Percentiles rank a stretch among this genome's conserved stretches.
These are phyloP conservation scores for Sarcodon sp. DNA, from an alignment of 768 basidiomycete species.

Conservation along the genomic window DNA sequence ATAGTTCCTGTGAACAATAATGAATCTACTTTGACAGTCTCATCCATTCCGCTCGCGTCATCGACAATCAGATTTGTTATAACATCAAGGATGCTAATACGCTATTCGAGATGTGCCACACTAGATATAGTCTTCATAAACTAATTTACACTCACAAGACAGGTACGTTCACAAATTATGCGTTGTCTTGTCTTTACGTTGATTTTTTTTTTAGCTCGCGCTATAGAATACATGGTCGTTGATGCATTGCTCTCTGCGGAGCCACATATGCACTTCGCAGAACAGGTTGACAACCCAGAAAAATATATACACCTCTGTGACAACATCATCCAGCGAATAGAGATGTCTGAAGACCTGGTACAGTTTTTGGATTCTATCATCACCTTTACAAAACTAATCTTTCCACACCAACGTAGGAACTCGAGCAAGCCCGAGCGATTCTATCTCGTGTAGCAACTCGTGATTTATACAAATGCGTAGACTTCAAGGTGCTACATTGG, in stretches of 20 bases:
- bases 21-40: constrained; percentile 28
- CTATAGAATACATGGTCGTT: constrained; percentile 78
- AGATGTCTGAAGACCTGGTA: constrained; percentile 38
- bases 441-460: constrained; percentile 48
- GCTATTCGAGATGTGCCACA: constrained; percentile 61
- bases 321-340: constrained; percentile 46
- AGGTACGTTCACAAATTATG: constrained; percentile 22
- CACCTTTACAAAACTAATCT: not conserved
- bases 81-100: constrained; percentile 72
- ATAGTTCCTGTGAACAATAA: not conserved
- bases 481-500: constrained; percentile 39
- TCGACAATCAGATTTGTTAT: constrained; percentile 67
- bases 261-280: constrained; percentile 44
- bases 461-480: constrained; percentile 59
- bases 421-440: constrained; percentile 44
- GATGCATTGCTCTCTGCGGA: constrained; percentile 68
- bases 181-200: not conserved
- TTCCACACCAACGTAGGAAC: constrained; percentile 27
- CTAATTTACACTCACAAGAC: constrained; percentile 76
- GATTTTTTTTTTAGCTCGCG: constrained; percentile 34
- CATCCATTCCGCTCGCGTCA: constrained; percentile 62
- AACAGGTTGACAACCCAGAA: constrained; percentile 40
- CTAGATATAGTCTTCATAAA: constrained; percentile 73
- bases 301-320: constrained; percentile 59
- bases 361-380: constrained; percentile 7